phyloP scores from a whole-genome alignment of 2,329 filamentous ascomycete genomes.

The Lachnellula hyalina region DNA sequence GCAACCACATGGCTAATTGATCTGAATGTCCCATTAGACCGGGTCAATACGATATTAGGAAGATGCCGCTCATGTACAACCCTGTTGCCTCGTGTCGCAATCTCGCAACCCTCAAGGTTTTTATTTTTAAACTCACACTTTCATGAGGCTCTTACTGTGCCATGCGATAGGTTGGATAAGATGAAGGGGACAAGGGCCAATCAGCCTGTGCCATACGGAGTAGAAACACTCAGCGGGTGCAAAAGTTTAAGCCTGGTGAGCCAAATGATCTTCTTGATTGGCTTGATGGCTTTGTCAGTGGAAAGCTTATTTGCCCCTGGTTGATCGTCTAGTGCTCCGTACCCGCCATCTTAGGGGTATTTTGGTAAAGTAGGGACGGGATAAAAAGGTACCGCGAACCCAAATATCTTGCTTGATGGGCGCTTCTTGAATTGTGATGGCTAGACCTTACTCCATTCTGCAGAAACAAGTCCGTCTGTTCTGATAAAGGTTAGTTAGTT shows the following conservation, averaged over 20 bases:
- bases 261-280: background rate
- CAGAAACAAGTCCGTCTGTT: background rate
- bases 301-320: background rate
- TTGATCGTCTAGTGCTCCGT: background rate
- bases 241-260: background rate
- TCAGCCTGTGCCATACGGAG: background rate
- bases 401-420: background rate
- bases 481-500: background rate
- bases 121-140: slow-evolving; percentile 1
- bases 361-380: background rate
- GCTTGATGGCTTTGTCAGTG: background rate
- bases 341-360: background rate
- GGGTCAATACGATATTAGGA: background rate
- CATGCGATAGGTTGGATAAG: background rate
- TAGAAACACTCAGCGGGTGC: background rate
- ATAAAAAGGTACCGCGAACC: background rate
- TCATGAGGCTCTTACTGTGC: background rate
- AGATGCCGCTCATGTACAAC: background rate
- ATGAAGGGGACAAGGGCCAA: background rate
- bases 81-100: slow-evolving; percentile 13
- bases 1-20: background rate
- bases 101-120: slow-evolving; percentile 7
- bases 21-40: background rate
- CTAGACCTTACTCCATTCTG: background rate
- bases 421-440: no score